Evolutionary conservation across 1,284 basidiomycete species (phyloP).

Genomic region (Pseudozyma tsukubaensis): DNA sequence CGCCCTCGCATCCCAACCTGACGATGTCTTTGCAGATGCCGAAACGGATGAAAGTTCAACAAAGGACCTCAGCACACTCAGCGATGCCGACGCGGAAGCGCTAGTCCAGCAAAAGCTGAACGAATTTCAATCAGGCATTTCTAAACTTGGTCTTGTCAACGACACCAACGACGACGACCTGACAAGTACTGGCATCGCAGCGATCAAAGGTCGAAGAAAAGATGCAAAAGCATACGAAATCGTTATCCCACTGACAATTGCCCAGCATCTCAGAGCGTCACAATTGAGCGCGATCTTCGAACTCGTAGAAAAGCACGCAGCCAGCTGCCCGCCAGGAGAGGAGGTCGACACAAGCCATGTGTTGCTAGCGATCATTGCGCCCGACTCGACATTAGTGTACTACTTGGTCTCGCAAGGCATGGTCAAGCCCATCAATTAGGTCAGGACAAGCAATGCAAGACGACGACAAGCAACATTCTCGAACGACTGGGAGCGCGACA

Average conservation of each 20-base stretch:
- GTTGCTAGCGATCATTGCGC: slow-evolving; percentile 61
- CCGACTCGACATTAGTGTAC: slow-evolving; percentile 65
- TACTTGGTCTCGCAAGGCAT: slow-evolving; percentile 62
- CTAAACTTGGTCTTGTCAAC: slow-evolving; percentile 11
- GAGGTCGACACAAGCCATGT: slow-evolving; percentile 41
- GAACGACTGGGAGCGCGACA: no score
- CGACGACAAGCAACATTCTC: neutral
- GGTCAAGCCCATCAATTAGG: slow-evolving; percentile 65
- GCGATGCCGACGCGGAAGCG: slow-evolving; percentile 24
- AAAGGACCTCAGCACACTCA: slow-evolving; percentile 16
- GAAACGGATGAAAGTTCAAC: neutral
- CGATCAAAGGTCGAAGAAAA: slow-evolving; percentile 42
- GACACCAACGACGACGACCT: slow-evolving; percentile 3
- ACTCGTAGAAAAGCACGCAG: slow-evolving; percentile 26
- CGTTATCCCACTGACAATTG: slow-evolving; percentile 37
- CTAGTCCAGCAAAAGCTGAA: slow-evolving; percentile 9
- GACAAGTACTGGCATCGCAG: slow-evolving; percentile 11
- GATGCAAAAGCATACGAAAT: slow-evolving; percentile 36
- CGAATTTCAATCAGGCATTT: neutral
- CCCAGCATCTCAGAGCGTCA: slow-evolving; percentile 28
- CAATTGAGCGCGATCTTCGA: slow-evolving; percentile 44
- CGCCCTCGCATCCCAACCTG: slow-evolving; percentile 1
- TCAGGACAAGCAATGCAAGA: neutral
- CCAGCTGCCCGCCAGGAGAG: slow-evolving; percentile 5
- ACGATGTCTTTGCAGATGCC: neutral